Conservation (phyloP, 169 alveolate species). For the Cryptosporidium sp. region DNA sequence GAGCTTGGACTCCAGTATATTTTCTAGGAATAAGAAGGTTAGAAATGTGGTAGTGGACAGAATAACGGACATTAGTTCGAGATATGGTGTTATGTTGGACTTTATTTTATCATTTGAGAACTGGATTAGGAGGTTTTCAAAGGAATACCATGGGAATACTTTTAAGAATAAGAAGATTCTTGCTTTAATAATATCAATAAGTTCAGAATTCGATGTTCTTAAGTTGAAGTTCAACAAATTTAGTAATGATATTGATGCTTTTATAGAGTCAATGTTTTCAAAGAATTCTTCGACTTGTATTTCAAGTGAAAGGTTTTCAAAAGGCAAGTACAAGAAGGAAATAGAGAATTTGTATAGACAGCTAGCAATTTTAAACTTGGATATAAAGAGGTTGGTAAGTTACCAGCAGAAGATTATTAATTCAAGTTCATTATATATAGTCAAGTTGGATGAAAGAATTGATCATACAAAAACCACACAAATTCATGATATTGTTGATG, state of each 20-base stretch:
- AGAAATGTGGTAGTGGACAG: not conserved
- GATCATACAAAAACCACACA: not conserved
- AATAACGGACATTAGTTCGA: not conserved
- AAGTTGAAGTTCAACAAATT: not conserved
- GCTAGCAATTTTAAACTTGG: not conserved
- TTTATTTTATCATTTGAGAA: conserved; percentile 10
- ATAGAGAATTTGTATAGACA: not conserved
- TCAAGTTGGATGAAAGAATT: not conserved
- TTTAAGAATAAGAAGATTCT: conserved; percentile 1
- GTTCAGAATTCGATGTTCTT: not conserved
- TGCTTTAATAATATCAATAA: conserved; percentile 1
- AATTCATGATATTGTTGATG: not conserved
- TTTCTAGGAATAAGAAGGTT: not conserved
- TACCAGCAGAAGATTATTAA: not conserved
- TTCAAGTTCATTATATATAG: conserved; percentile 6
- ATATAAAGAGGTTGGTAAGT: not conserved
- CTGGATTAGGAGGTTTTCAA: conserved; percentile 14
- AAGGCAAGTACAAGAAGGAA: not conserved
- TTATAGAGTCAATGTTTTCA: not conserved
- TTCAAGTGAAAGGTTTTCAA: not conserved
- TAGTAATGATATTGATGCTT: not conserved
- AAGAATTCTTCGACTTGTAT: not conserved
- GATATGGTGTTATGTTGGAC: conserved; percentile 9
- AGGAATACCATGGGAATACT: not conserved
- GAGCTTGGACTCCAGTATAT: conserved; percentile 6